Base-by-base conservation (phyloP, 441 rosid genomes). In the Gossypium davidsonii region DNA sequence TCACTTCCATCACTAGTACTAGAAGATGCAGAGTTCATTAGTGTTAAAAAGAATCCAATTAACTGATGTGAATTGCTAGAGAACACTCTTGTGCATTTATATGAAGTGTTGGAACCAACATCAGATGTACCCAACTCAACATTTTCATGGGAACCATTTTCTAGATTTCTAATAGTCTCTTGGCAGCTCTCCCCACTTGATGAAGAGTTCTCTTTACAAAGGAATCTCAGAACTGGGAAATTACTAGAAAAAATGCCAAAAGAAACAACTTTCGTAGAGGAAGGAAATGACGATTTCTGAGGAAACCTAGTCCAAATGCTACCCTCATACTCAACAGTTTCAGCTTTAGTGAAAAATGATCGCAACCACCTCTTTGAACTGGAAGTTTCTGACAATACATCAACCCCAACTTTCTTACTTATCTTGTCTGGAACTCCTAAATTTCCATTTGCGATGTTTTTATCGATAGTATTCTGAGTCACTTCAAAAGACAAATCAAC, bases 231-330 rank as follows among this genome's bases (percentile, higher is more conserved):
- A 72, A 86, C 70, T 37, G 89, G 86, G 17, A 85, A 83, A 77
- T 77, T 73, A 71, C 76, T 70, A 69, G 85, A 78, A 62, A 89
- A 85, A 76, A 95, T 82, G 73, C 83, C 81, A 80, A 93, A 95
- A 12, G 98, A 95, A 85, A 93, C 91, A 80, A 93, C 90, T 76
- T 89, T 85, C 6, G 97, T 97, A 73, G 91, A 85, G 80, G 72
- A 51, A 64, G 99, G 98, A 83, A 85, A 86, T 42, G 89, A 86
- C 72, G 90, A 75, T 82, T 82, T 85, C 67, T 80, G 83, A 17
- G 98, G 98, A 75, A 95, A 88, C 83, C 82, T 88, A n/a, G 88
- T 91, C 87, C 87, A 86, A 6, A 79, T 70, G 34, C 51, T 74
- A 81, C 96, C 96, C 71, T 93, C 88, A 46, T 80, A 84, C 75